These are phyloP conservation scores for Paramarasmius palmivorus DNA, from an alignment of 1,284 basidiomycete species.

Conservation along the genomic window DNA sequence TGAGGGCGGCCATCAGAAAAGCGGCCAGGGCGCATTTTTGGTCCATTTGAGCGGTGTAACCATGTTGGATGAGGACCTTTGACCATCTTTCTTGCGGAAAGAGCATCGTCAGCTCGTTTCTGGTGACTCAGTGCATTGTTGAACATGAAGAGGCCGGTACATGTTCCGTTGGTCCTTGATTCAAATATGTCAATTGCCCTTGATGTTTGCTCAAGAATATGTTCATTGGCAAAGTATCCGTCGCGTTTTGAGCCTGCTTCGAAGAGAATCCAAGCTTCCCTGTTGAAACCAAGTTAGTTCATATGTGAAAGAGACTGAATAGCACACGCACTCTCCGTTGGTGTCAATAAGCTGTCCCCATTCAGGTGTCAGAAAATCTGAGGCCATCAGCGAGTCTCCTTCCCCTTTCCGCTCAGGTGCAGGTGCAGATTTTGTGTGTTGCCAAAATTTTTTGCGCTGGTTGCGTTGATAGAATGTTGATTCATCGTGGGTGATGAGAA, in stretches of 20 bases:
- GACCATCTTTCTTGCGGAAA: conserved; percentile 9
- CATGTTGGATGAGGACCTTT: conserved; percentile 19
- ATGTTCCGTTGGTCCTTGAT: neutral
- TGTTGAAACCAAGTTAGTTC: neutral
- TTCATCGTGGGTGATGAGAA: conserved; percentile 20
- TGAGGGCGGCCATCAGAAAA: conserved; percentile 23
- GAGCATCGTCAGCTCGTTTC: conserved; percentile 4
- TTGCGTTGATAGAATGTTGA: conserved; percentile 26
- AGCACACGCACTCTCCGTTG: conserved; percentile 13
- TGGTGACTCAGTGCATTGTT: conserved; percentile 7
- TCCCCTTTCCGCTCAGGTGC: conserved; percentile 20
- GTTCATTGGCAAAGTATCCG: conserved; percentile 19
- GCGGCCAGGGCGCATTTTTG: conserved; percentile 22
- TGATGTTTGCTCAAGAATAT: conserved; percentile 17
- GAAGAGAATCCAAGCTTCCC: conserved; percentile 15
- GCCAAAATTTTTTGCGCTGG: conserved; percentile 14
- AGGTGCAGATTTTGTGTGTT: conserved; percentile 7
- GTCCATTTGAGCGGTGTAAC: conserved; percentile 17
- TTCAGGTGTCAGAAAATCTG: conserved; percentile 20
- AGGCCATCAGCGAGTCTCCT: conserved; percentile 22
- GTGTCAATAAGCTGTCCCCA: conserved; percentile 13
- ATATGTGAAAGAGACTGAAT: neutral
- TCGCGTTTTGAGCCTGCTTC: conserved; percentile 21
- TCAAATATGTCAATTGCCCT: conserved; percentile 16
- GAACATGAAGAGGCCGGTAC: conserved; percentile 5